A percentile compares a stretch with the other conserved stretches of the same genome.
These are phyloP conservation scores for Cystofilobasidium capitatum DNA, from an alignment of 768 basidiomycete species.

Conservation along the genomic window DNA sequence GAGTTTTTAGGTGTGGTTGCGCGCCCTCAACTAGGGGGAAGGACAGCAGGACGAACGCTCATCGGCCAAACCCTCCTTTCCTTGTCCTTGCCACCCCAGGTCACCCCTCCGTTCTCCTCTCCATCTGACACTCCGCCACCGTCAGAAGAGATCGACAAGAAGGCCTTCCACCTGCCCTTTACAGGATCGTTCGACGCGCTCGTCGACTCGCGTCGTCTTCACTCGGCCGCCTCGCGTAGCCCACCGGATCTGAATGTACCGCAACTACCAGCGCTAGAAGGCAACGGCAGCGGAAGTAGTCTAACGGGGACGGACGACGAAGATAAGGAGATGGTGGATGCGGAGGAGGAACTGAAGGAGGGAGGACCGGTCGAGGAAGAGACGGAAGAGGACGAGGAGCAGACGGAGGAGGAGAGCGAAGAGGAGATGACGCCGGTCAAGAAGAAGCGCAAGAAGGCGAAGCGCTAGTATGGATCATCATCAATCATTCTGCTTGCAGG, in stretches of 20 bases:
- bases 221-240: neutral
- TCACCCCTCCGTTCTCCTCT: neutral
- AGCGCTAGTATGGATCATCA: no score
- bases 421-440: constrained; percentile 5
- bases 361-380: no score
- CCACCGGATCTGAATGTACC: neutral
- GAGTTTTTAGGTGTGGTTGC: neutral
- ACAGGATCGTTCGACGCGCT: neutral
- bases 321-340: neutral
- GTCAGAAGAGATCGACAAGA: neutral
- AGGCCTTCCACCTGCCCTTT: neutral
- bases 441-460: constrained; percentile 6
- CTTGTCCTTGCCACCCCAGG: neutral
- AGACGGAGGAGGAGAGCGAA: constrained; percentile 3
- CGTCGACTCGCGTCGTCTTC: neutral
- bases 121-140: neutral
- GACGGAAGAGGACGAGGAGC: neutral
- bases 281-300: neutral
- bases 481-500: no score
- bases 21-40: no score
- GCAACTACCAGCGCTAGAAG: no score
- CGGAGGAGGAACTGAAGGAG: neutral
- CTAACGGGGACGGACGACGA: neutral
- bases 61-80: no score
- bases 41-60: no score